Evolutionary conservation across 139 green algal genomes (phyloP).

Genomic region (Limnomonas spitsbergensis): DNA sequence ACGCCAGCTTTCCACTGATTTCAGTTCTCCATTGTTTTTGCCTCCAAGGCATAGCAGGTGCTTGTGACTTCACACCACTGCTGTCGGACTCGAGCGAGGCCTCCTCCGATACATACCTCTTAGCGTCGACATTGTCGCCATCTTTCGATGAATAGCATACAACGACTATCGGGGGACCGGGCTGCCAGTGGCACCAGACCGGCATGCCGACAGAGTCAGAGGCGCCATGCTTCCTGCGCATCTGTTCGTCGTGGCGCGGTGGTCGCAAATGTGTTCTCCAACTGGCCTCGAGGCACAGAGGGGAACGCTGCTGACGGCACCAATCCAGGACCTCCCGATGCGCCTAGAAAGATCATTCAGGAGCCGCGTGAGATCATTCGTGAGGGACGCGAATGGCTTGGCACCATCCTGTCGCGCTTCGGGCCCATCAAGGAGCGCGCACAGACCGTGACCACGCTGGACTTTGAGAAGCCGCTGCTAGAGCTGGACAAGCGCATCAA

Average conservation of each 20-base stretch:
- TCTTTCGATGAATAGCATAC: not conserved
- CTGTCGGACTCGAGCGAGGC: too few species aligned
- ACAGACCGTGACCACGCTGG: constrained; percentile 62
- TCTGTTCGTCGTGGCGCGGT: not conserved
- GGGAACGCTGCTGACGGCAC: not conserved
- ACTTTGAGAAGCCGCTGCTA: constrained; percentile 95
- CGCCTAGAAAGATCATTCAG: not conserved
- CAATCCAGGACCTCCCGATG: not conserved
- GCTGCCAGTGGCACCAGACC: not conserved
- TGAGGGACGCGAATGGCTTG: constrained; percentile 49
- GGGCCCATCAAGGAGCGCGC: constrained; percentile 71
- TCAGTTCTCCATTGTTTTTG: too few species aligned
- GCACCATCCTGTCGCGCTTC: constrained; percentile 70
- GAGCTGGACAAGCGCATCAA: constrained; percentile 96
- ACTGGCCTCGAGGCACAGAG: not conserved
- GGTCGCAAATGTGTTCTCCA: not conserved
- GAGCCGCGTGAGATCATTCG: not conserved
- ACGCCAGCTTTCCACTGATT: too few species aligned
- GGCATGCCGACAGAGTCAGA: not conserved
- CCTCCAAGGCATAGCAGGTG: too few species aligned
- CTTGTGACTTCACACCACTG: too few species aligned
- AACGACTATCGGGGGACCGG: not conserved
- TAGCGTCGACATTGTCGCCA: too few species aligned
- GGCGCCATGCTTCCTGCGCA: too few species aligned
- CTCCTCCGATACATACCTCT: too few species aligned